Conservation (phyloP, 768 basidiomycete genomes). For the Cystobasidium tubakii region DNA sequence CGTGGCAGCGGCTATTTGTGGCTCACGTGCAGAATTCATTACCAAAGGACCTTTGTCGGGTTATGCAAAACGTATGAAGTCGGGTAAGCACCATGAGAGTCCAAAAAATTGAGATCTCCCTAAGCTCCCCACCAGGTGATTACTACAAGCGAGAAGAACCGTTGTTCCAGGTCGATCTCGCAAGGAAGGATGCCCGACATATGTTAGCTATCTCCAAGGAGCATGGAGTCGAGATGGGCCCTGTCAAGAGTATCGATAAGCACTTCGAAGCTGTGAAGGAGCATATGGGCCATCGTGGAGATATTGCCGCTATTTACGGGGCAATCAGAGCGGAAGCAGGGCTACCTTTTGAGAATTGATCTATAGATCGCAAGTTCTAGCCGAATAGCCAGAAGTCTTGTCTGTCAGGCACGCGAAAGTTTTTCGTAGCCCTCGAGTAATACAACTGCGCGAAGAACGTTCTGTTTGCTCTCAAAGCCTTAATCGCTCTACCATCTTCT, state of each 20-base stretch:
- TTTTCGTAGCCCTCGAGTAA: too few relatives aligned
- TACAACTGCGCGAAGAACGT: too few relatives aligned
- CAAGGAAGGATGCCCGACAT: conserved; percentile 37
- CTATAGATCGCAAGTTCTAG: too few relatives aligned
- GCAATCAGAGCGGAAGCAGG: conserved; percentile 21
- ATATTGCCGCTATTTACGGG: conserved; percentile 33
- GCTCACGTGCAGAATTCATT: too few relatives aligned
- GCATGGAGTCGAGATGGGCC: conserved; percentile 33
- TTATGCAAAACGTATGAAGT: conserved; percentile 34
- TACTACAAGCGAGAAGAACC: conserved; percentile 38
- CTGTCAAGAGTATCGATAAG: conserved; percentile 30
- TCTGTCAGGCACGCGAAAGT: too few relatives aligned
- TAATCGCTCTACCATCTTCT: conserved; percentile 17
- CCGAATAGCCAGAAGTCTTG: too few relatives aligned
- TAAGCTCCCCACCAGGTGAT: not conserved
- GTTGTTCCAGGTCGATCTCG: conserved; percentile 38
- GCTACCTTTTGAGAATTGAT: conserved; percentile 26
- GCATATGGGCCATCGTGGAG: conserved; percentile 23
- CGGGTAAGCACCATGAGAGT: not conserved
- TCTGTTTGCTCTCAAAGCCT: not conserved
- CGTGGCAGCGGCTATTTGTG: too few relatives aligned
- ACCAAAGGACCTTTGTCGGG: conserved; percentile 12
- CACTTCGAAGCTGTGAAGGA: conserved; percentile 35
- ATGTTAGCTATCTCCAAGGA: conserved; percentile 30
- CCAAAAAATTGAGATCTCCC: not conserved